Base-by-base conservation (phyloP, 2,329 filamentous ascomycete genomes). In the Exophiala viscosa region DNA sequence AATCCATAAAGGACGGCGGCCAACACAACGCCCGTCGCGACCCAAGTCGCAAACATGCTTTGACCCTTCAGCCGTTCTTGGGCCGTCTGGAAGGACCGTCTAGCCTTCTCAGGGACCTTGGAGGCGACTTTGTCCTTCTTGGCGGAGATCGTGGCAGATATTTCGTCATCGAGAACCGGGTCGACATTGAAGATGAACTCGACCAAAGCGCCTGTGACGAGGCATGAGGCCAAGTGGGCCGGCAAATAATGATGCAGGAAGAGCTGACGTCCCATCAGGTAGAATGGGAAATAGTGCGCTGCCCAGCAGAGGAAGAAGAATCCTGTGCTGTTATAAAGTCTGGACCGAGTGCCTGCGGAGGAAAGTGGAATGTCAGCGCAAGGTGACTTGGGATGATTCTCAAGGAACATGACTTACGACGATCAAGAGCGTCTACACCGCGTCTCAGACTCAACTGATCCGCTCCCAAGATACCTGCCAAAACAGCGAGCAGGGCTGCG, bases 301-400 rank as follows among this genome's bases (percentile, higher is more conserved):
- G 89, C 90, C 93, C 93, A 99, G 50, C 90, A 90, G 52, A 99
- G 82, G 83, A 96, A 97, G 78, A 99, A 95, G 82, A 99, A 99
- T 18, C 93, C 93, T 0, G 93, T 97, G 49, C 90, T 96, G 79
- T 97, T 97, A 76, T 99, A 99, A 45, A 99, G 81, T 59, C 91
- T 90, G 18, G 88, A 91, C 60, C 93, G 91, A 28, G 93, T 90
- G 61, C 90, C 90, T 76, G 13, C 1, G 45, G 4, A 5, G 28
- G 8, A 42, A 28, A 28, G 17, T 18, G n/a, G 3, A 28, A 23
- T 13, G 20, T 42, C 13, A 42, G 40, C 40, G 28, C 6, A 14
- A 13, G 8, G 28, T 23, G 18, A 13, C 20, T 18, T 20, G 15
- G 28, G 17, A 5, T 23, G 3, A 11, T n/a, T 13, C 20, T n/a